Base-by-base conservation (phyloP, 2,329 filamentous ascomycete species). In the Aspergillus oerlinghausenensis region DNA sequence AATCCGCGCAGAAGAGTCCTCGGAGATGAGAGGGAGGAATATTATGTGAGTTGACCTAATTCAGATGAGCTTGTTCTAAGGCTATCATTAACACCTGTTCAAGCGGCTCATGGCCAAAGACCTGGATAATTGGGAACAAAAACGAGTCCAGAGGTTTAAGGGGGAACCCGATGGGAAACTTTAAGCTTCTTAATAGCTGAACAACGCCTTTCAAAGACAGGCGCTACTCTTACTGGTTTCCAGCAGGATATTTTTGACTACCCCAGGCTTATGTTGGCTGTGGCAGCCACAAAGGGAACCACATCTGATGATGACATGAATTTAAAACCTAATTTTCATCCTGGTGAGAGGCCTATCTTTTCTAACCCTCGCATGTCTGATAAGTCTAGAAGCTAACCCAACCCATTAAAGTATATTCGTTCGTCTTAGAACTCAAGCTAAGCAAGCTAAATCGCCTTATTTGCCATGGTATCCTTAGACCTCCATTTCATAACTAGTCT, bases 101-200 rank as follows among this genome's bases (percentile, higher is more conserved):
- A 73, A 94, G 89, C 85, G 86, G 76, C 79, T 90, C 42, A 89
- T 90, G 65, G 89, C 90, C 32, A 96, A 95, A 74, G 94, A 97
- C 70, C 77, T 97, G 59, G 93, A 99, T 68, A 84, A 91, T 70
- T 99, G 94, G 94, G 93, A 97, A 73, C 94, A 97, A 77, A 95
- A 94, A 76, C 86, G 95, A 53, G 92, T 97, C 10, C 86, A 96
- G 78, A 82, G 94, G 70, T 82, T 97, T 59, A 87, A 90, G 21
- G 94, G 94, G 63, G 95, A 99, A 75, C 88, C 85, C 59, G 93
- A 99, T 73, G 93, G 93, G 35, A 83, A 90, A 51, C 72, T 96
- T 63, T 88, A 74, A 80, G 35, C 17, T 17, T 28, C 40, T 28
- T 28, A 19, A 11, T 47, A 23, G 43, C 32, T 38, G 43, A 26